Percentiles rank a stretch among this genome's conserved stretches.
Conservation (phyloP, 2,329 filamentous ascomycete species). For the Claviceps sp. region DNA sequence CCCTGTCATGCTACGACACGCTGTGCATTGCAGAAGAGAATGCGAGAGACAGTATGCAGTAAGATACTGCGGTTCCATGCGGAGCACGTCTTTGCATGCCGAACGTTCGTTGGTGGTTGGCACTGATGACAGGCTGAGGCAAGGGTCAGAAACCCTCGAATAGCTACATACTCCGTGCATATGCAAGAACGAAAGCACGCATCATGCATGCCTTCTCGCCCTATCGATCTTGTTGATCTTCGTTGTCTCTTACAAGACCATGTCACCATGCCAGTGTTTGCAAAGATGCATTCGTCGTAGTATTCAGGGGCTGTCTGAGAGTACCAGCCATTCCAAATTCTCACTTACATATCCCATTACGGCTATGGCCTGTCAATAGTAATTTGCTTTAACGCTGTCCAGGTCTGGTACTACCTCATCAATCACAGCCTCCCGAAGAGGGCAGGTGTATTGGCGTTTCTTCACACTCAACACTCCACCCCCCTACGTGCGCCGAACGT, state of each 20-base stretch:
- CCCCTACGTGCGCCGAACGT: neutral
- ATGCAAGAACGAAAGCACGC: neutral
- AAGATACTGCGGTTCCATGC: conserved; percentile 1
- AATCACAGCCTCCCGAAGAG: conserved; percentile 3
- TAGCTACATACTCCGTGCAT: neutral
- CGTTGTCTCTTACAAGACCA: conserved; percentile 2
- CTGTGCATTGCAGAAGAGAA: conserved; percentile 2
- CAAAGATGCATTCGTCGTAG: neutral
- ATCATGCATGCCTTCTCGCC: too few species aligned
- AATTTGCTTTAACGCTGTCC: neutral
- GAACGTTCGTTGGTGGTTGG: neutral
- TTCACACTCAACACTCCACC: neutral
- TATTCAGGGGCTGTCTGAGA: conserved; percentile 1
- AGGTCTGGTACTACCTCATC: neutral
- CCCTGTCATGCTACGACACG: conserved; percentile 8
- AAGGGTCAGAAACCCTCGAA: neutral
- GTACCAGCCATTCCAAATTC: conserved; percentile 4
- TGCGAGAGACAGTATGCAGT: neutral
- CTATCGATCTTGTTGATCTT: neutral
- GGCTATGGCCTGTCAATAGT: neutral
- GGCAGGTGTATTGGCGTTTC: conserved; percentile 2
- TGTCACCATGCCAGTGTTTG: conserved; percentile 3
- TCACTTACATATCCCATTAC: neutral
- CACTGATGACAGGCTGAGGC: conserved; percentile 1
- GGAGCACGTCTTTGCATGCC: neutral